A percentile compares a stretch with the other conserved stretches of the same genome.
phyloP scores from a whole-genome alignment of 345 rosid genomes.

The Orychophragmus violaceus region DNA sequence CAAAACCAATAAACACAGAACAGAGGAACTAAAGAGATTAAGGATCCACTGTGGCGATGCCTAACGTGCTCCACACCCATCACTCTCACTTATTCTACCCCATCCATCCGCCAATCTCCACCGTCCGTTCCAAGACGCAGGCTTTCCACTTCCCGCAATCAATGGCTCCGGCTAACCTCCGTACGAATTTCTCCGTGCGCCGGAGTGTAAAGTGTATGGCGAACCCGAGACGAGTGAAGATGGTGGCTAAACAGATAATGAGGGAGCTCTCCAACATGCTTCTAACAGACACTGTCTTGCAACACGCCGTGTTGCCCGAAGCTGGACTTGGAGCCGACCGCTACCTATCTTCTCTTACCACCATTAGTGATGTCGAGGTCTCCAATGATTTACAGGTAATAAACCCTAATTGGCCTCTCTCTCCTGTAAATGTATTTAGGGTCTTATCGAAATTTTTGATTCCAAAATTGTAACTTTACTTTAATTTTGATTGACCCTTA shows the following conservation, averaged over 20 bases:
- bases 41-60: slow-evolving; percentile 33
- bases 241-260: slow-evolving; percentile 84
- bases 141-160: slow-evolving; percentile 28
- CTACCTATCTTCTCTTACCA: slow-evolving; percentile 78
- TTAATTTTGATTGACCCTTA: neutral
- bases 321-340: slow-evolving; percentile 82
- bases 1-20: neutral
- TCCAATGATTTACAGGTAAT: slow-evolving; percentile 75
- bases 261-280: slow-evolving; percentile 93
- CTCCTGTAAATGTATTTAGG: neutral
- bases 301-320: slow-evolving; percentile 74
- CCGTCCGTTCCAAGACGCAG: slow-evolving; percentile 24
- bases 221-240: slow-evolving; percentile 78
- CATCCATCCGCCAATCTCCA: slow-evolving; percentile 14
- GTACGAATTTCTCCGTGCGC: slow-evolving; percentile 15
- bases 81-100: slow-evolving; percentile 19
- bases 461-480: neutral
- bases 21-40: neutral
- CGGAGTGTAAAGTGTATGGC: slow-evolving; percentile 70
- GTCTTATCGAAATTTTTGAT: no score
- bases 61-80: slow-evolving; percentile 24
- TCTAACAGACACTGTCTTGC: slow-evolving; percentile 72
- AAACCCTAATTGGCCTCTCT: neutral
- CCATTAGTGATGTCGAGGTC: slow-evolving; percentile 81
- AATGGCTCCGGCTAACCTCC: slow-evolving; percentile 26